Evolutionary conservation across 257 asterid genomes (phyloP).

Genomic region (Fraxinus americana): DNA sequence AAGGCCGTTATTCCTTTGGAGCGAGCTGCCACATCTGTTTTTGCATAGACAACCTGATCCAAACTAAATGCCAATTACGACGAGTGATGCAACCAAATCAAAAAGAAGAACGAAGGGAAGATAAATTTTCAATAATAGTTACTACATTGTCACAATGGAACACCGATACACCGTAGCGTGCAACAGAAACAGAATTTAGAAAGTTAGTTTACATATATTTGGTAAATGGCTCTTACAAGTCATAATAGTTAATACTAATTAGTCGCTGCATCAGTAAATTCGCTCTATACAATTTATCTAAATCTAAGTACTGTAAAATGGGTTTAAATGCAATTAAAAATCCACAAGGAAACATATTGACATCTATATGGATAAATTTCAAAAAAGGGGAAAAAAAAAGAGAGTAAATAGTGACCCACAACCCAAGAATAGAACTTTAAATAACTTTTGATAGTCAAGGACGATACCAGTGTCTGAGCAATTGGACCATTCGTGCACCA

Average conservation of each 20-base stretch:
- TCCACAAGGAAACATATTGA: not conserved
- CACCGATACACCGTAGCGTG: not conserved
- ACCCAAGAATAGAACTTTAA: conserved; percentile 7
- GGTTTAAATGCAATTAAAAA: not conserved
- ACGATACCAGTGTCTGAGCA: conserved; percentile 84
- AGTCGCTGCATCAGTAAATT: not conserved
- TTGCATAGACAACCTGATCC: conserved; percentile 93
- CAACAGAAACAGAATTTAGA: not conserved
- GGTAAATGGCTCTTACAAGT: not conserved
- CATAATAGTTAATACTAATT: not conserved
- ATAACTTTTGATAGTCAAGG: conserved; percentile 12
- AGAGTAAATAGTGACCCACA: not conserved
- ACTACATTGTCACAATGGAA: not conserved
- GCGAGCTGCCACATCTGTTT: conserved; percentile 75
- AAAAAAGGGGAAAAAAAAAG: not conserved
- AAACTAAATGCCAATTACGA: conserved; percentile 21
- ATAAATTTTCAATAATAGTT: not conserved
- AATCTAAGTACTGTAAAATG: not conserved
- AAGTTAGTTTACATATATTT: not conserved
- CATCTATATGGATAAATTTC: not conserved
- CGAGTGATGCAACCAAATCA: conserved; percentile 4
- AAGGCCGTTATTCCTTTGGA: conserved; percentile 98
- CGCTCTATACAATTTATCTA: not conserved
- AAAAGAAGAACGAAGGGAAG: not conserved
- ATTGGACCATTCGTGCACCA: conserved; percentile 99